Conservation (phyloP, 1,284 basidiomycete genomes). For the Ceratobasidium sp. region DNA sequence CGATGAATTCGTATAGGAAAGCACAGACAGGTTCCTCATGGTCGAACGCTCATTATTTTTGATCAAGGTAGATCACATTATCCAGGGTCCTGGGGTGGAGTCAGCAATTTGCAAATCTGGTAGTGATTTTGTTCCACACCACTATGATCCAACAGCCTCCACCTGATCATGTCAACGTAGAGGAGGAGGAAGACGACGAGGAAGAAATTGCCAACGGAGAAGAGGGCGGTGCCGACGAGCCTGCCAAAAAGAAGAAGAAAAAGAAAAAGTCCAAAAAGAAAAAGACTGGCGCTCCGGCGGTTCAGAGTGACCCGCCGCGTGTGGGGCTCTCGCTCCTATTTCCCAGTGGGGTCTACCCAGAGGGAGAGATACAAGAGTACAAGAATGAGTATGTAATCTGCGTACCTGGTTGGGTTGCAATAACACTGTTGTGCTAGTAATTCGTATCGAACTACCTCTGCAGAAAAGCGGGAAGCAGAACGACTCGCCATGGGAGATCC, state of each 20-base stretch:
- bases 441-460: slow-evolving; percentile 84
- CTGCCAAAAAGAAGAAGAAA: slow-evolving; percentile 83
- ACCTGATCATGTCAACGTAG: slow-evolving; percentile 25
- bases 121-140: slow-evolving; percentile 7
- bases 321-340: slow-evolving; percentile 91
- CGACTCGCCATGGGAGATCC: slow-evolving; percentile 78
- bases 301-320: slow-evolving; percentile 92
- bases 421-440: slow-evolving; percentile 61
- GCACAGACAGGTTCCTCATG: slow-evolving; percentile 29
- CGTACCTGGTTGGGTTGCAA: not conserved
- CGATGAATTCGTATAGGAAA: not conserved
- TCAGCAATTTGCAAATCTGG: slow-evolving; percentile 12
- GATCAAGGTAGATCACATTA: slow-evolving; percentile 10
- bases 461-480: slow-evolving; percentile 89
- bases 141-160: slow-evolving; percentile 38
- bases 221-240: slow-evolving; percentile 42
- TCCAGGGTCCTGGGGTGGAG: not conserved
- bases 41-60: not conserved
- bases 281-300: slow-evolving; percentile 54
- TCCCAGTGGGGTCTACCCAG: slow-evolving; percentile 84
- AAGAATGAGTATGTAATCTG: slow-evolving; percentile 70
- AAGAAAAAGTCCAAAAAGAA: slow-evolving; percentile 94
- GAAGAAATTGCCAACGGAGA: slow-evolving; percentile 47
- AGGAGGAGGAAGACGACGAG: slow-evolving; percentile 48
- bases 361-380: slow-evolving; percentile 89